Evolutionary conservation across 2,329 filamentous ascomycete species (phyloP).

Genomic region (Calonectria crousiana): DNA sequence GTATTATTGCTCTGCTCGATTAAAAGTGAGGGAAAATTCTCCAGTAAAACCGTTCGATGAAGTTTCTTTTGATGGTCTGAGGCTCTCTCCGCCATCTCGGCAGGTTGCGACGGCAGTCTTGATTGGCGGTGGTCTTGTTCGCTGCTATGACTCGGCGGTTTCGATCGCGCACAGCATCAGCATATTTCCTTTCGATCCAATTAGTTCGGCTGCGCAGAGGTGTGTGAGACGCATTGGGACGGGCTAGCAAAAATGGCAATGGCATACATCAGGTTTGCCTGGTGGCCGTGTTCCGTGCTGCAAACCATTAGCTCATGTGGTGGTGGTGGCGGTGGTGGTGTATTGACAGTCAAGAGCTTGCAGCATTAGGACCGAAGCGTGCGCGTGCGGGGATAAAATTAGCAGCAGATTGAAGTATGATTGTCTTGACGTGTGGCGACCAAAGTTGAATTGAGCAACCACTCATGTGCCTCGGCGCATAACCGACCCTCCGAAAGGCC

Average conservation of each 20-base stretch:
- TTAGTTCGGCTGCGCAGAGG: background rate
- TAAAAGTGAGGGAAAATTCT: constrained; percentile 21
- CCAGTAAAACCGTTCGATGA: constrained; percentile 40
- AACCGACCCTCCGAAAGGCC: background rate
- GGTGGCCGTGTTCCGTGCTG: constrained; percentile 2
- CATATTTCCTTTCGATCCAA: background rate
- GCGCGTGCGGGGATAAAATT: constrained; percentile 19
- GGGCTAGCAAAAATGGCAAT: background rate
- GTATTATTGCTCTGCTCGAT: constrained; percentile 17
- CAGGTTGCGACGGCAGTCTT: constrained; percentile 12
- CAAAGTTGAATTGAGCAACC: constrained; percentile 4
- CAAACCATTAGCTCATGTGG: constrained; percentile 3
- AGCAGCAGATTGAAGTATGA: constrained; percentile 18
- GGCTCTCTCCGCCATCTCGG: constrained; percentile 18
- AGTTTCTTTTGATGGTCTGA: constrained; percentile 38
- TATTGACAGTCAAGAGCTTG: background rate
- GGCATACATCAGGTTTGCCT: background rate
- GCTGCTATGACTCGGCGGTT: background rate
- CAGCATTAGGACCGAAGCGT: constrained; percentile 6
- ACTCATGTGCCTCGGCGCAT: constrained; percentile 8
- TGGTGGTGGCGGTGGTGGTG: background rate
- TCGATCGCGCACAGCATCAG: background rate
- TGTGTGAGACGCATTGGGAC: background rate
- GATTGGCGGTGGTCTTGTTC: background rate
- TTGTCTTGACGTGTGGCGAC: constrained; percentile 14